Conservation (phyloP, 495 filamentous ascomycete genomes). For the Neurospora sp. region DNA sequence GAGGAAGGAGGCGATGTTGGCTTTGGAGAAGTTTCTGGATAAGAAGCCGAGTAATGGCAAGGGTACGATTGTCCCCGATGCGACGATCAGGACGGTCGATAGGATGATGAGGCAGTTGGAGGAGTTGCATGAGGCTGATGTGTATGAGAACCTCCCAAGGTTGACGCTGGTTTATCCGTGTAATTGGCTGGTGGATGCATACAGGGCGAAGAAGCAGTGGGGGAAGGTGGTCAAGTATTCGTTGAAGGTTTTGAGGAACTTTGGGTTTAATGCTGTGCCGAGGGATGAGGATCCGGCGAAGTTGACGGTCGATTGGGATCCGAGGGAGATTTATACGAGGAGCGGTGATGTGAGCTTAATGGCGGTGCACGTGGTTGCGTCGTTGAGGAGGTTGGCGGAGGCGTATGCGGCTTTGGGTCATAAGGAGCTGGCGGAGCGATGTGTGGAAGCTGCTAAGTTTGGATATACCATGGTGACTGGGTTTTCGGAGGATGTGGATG, state of each 20-base stretch:
- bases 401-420: conserved; percentile 22
- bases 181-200: conserved; percentile 32
- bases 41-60: conserved; percentile 8
- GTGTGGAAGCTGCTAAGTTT: conserved; percentile 22
- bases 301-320: conserved; percentile 12
- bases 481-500: conserved; percentile 3
- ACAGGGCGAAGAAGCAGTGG: conserved; percentile 26
- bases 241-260: conserved; percentile 30
- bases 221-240: conserved; percentile 28
- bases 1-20: conserved; percentile 15
- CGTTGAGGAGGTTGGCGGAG: conserved; percentile 27
- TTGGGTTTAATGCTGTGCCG: conserved; percentile 26
- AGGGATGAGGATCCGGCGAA: conserved; percentile 11
- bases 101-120: conserved; percentile 24
- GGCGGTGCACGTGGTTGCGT: conserved; percentile 30
- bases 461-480: conserved; percentile 32
- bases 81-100: conserved; percentile 22
- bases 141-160: conserved; percentile 28
- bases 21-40: conserved; percentile 17
- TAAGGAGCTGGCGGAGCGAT: conserved; percentile 16
- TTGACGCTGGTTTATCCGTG: conserved; percentile 32
- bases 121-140: conserved; percentile 24
- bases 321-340: conserved; percentile 13
- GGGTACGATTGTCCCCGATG: conserved; percentile 16
- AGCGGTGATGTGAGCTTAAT: conserved; percentile 20